Percentiles rank a stretch among this genome's conserved stretches.
Conservation (phyloP, 2,329 filamentous ascomycete species). For the Alternaria sp. region DNA sequence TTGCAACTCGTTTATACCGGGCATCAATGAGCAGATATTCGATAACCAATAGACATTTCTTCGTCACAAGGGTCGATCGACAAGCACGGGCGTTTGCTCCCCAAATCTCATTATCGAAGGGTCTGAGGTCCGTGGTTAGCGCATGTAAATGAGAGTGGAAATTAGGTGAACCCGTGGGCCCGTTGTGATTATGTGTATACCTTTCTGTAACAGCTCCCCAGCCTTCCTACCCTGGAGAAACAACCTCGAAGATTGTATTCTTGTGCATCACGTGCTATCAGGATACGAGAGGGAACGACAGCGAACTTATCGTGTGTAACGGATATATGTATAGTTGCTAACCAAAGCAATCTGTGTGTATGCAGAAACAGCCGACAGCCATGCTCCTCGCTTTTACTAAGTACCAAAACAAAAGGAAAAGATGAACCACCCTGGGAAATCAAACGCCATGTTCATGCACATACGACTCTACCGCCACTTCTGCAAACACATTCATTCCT, state of each 20-base stretch:
- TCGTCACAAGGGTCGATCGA: background rate
- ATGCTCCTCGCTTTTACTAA: background rate
- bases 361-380: background rate
- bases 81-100: background rate
- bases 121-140: background rate
- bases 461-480: background rate
- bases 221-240: background rate
- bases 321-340: background rate
- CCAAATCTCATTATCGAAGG: background rate
- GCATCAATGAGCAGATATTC: background rate
- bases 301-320: background rate
- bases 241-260: background rate
- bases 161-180: background rate
- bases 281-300: background rate
- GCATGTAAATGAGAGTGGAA: conserved; percentile 4
- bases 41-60: background rate
- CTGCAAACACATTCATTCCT: conserved; percentile 31
- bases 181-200: background rate
- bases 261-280: background rate
- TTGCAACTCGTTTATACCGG: background rate
- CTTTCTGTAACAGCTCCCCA: background rate
- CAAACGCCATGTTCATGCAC: background rate
- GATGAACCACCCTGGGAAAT: background rate
- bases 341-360: background rate
- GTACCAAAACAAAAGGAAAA: background rate